Conservation (phyloP, 2,329 filamentous ascomycete genomes). For the Ophiostoma angusticollis region DNA sequence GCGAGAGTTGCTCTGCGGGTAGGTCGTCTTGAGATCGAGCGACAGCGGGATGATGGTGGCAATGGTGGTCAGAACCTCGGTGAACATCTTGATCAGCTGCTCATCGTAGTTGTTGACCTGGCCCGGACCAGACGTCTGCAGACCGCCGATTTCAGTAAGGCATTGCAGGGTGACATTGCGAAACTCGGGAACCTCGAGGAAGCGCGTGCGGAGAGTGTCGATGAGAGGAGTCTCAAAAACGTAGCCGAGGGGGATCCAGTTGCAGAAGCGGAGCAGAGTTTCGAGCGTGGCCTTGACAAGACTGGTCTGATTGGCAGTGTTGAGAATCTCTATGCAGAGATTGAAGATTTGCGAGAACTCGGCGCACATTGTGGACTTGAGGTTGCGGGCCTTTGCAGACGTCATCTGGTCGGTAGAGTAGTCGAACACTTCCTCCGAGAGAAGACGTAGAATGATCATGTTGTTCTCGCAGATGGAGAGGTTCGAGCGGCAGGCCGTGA, state of each 20-base stretch:
- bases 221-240: conserved; percentile 98
- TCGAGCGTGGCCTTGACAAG: conserved; percentile 94
- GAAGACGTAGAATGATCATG: conserved; percentile 90
- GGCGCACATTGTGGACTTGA: conserved; percentile 97
- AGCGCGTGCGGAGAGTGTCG: conserved; percentile 82
- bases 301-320: conserved; percentile 70
- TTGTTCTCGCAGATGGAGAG: conserved; percentile 99
- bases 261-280: conserved; percentile 89
- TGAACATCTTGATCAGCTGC: conserved; percentile 96
- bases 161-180: conserved; percentile 95
- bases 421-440: conserved; percentile 98
- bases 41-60: conserved; percentile 84
- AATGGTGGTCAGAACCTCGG: conserved; percentile 84
- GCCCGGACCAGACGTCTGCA: conserved; percentile 65
- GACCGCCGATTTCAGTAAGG: conserved; percentile 87
- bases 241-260: conserved; percentile 97
- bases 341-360: conserved; percentile 98
- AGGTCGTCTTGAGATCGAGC: conserved; percentile 82
- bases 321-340: conserved; percentile 89
- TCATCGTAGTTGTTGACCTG: conserved; percentile 72
- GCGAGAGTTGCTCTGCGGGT: conserved; percentile 76
- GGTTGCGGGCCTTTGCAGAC: conserved; percentile 87
- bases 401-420: conserved; percentile 99
- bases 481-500: conserved; percentile 87
- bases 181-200: conserved; percentile 87